Evolutionary conservation across 345 rosid genomes (phyloP), one percentile per base, ranked within the genome.

Genomic region (Gossypium anomalum): DNA sequence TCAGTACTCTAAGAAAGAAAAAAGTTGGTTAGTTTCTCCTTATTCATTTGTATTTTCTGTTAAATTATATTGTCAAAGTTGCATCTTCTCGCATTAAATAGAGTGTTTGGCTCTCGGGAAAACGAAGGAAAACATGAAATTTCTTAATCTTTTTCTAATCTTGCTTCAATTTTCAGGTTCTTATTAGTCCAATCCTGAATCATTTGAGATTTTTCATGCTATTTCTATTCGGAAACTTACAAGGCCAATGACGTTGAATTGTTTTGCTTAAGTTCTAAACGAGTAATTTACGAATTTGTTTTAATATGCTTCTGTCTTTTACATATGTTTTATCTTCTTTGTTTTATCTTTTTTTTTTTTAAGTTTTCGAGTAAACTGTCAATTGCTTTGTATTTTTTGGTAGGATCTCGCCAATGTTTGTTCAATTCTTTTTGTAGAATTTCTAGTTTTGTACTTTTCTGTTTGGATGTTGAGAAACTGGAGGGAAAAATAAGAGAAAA

Each of bases 311-410:
- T 62, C 10, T 62, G 19, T 15, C 2, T 27, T 10, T 62, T 29
- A 29, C 44, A 29, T 62, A 15, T 61, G 3, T 27, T 23, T 27
- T 61, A 7, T 15, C 15, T 29, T 23, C 7, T 34, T 34, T 0
- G 0, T 0, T 27, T 27, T 29, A 0, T 3, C 2, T 0, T 34
- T 0, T 3, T 27, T 0, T 34, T 34, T 34, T 25, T 2, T 3
- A 9, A 20, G 55, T 67, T 16, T 22, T 45, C 13, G 2, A 67
- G 20, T 67, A n/a, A 45, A 22, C 38, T 22, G n/a, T 67, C 15
- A 22, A 45, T 67, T 67, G 34, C 56, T 52, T 67, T 64, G 25
- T 47, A 22, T 23, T 48, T 47, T n/a, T 48, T 5, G 22, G 52
- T 47, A 23, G 7, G 71, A 67, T n/a, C 43, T 22, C 2, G n/a